Conservation (phyloP, 495 filamentous ascomycete species). For the Penicillium soppii region DNA sequence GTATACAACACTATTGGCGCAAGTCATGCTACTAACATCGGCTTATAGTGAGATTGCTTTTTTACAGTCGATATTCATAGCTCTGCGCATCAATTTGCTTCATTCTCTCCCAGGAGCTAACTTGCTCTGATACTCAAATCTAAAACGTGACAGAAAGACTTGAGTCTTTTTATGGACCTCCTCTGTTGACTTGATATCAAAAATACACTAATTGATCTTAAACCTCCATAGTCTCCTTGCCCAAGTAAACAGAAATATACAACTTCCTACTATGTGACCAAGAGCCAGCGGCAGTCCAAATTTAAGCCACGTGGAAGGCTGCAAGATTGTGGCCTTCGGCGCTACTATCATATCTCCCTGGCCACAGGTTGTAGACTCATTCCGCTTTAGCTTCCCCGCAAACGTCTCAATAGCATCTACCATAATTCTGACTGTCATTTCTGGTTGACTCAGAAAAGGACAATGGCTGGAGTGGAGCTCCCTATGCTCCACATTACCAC, state of each 20-base stretch:
- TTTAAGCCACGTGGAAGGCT: conserved; percentile 20
- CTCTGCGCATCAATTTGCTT: too few species aligned
- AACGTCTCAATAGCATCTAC: conserved; percentile 27
- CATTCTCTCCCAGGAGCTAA: too few species aligned
- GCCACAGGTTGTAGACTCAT: neutral
- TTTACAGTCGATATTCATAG: too few species aligned
- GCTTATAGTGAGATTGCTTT: too few species aligned
- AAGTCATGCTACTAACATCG: too few species aligned
- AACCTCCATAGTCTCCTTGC: conserved; percentile 14
- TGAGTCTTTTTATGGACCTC: too few species aligned
- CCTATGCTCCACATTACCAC: conserved; percentile 13
- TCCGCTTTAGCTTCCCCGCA: conserved; percentile 1
- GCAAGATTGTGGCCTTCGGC: conserved; percentile 7
- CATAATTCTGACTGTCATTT: conserved; percentile 16
- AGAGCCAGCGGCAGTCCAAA: conserved; percentile 24
- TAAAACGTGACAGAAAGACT: too few species aligned
- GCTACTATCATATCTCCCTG: neutral
- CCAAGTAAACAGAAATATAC: conserved; percentile 13
- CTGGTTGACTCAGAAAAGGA: conserved; percentile 24
- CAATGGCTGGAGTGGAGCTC: conserved; percentile 27
- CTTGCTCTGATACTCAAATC: too few species aligned
- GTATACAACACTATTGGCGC: too few species aligned
- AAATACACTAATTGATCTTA: neutral
- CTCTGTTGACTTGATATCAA: too few species aligned
- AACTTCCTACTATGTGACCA: conserved; percentile 15